A percentile compares a stretch with the other conserved stretches of the same genome.
These are phyloP conservation scores for Trichoderma brevicompactum DNA, from an alignment of 2,329 filamentous ascomycete genomes.

Conservation along the genomic window DNA sequence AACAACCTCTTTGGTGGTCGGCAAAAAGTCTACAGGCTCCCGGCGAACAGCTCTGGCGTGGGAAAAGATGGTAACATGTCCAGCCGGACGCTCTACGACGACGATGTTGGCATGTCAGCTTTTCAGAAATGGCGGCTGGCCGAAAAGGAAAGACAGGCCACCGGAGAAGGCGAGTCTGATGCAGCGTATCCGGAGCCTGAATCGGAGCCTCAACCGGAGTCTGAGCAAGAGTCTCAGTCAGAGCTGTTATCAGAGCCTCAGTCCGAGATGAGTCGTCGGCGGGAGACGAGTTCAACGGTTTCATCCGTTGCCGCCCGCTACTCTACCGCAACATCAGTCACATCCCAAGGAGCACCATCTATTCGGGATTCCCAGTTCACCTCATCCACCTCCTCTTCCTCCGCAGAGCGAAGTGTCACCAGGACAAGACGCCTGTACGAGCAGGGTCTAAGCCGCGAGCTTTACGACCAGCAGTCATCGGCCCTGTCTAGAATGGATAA, in stretches of 20 bases:
- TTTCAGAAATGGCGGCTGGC: conserved; percentile 76
- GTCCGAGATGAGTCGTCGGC: conserved; percentile 70
- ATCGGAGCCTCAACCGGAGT: conserved; percentile 54
- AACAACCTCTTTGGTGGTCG: conserved; percentile 94
- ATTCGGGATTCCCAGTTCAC: conserved; percentile 55
- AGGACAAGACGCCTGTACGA: conserved; percentile 81
- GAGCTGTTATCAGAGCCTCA: conserved; percentile 50
- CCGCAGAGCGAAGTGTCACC: conserved; percentile 67
- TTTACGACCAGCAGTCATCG: conserved; percentile 79
- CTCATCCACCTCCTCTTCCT: conserved; percentile 45
- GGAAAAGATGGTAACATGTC: conserved; percentile 58
- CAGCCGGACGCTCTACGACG: conserved; percentile 78
- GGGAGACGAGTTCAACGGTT: conserved; percentile 85
- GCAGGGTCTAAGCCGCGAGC: conserved; percentile 76
- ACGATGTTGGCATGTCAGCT: conserved; percentile 80
- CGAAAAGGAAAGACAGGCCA: conserved; percentile 59
- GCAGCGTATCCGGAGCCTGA: conserved; percentile 53
- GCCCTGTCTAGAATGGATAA: conserved; percentile 80
- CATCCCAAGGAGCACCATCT: conserved; percentile 65
- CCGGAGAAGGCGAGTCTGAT: conserved; percentile 45
- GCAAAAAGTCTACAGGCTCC: conserved; percentile 92
- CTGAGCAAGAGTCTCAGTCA: conserved; percentile 4
- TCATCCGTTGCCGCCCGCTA: conserved; percentile 68
- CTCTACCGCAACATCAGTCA: conserved; percentile 86
- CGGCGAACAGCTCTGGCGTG: conserved; percentile 52